Conservation (phyloP, 345 rosid genomes). For the Gossypium stocksii region DNA sequence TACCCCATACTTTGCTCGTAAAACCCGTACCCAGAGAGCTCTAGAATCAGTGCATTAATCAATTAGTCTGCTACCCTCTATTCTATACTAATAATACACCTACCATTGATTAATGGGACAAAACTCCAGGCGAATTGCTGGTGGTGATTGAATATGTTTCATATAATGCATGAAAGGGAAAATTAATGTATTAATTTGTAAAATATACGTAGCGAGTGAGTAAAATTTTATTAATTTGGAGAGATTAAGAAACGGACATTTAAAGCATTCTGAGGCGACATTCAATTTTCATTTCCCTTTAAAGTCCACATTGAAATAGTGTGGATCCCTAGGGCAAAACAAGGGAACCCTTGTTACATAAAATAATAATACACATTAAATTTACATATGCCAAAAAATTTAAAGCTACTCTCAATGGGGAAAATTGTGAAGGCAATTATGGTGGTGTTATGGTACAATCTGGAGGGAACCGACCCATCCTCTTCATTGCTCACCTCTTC, state of each 20-base stretch:
- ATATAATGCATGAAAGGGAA: no score
- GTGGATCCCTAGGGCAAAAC: conserved; percentile 2
- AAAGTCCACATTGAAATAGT: neutral
- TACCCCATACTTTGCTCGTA: no score
- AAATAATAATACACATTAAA: neutral
- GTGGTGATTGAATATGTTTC: no score
- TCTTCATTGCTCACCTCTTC: neutral
- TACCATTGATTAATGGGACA: no score
- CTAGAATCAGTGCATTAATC: no score
- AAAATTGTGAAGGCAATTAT: conserved; percentile 12
- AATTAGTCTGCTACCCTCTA: no score
- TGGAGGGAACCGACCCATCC: neutral
- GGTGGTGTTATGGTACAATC: conserved; percentile 21
- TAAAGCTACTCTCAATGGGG: neutral
- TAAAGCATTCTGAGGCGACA: neutral
- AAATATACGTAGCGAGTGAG: no score
- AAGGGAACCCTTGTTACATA: conserved; percentile 5
- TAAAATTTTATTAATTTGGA: neutral
- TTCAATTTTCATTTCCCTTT: neutral
- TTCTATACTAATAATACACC: no score
- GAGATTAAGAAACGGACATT: neutral
- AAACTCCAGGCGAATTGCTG: no score
- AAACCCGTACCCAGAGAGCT: no score
- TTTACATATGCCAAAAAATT: neutral
- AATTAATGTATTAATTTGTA: neutral